Conservation (phyloP, 2,329 filamentous ascomycete genomes). For the Penicillium brasilianum region DNA sequence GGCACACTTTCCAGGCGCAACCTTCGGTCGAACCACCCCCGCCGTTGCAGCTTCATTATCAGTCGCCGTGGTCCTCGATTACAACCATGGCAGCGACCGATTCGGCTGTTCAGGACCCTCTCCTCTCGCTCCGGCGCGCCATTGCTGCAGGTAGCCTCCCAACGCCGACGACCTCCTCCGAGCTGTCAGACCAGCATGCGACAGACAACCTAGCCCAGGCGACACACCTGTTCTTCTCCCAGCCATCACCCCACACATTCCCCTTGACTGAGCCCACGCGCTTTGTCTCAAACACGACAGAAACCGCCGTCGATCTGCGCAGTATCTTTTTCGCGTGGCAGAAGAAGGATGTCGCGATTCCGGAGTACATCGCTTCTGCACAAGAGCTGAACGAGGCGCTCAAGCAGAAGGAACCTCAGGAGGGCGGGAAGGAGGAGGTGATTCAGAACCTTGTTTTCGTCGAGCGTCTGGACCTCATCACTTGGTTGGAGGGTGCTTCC, state of each 20-base stretch:
- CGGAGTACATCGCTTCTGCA: conserved; percentile 86
- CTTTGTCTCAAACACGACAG: conserved; percentile 75
- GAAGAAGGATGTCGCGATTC: conserved; percentile 87
- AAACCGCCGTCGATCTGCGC: conserved; percentile 78
- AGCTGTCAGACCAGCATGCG: conserved; percentile 64
- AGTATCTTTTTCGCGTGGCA: conserved; percentile 96
- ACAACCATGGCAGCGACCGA: conserved; percentile 63
- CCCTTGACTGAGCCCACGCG: conserved; percentile 77
- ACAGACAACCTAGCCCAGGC: conserved; percentile 71
- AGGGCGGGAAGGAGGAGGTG: conserved; percentile 54
- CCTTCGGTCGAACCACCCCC: conserved; percentile 11
- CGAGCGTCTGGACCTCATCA: conserved; percentile 87
- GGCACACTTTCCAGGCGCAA: conserved; percentile 17
- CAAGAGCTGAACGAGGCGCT: conserved; percentile 81
- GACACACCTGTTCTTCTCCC: conserved; percentile 76
- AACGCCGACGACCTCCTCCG: conserved; percentile 73
- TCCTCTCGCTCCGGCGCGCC: conserved; percentile 80
- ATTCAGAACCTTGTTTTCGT: conserved; percentile 91
- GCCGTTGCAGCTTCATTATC: conserved; percentile 27
- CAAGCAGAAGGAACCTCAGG: conserved; percentile 41
- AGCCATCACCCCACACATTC: conserved; percentile 65
- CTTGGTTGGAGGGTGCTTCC: conserved; percentile 88
- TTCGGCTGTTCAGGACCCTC: conserved; percentile 66
- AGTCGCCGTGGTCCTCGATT: conserved; percentile 16
- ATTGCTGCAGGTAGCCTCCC: conserved; percentile 74